Evolutionary conservation across 208 protist genomes (phyloP).

Genomic region (Leishmania arabica): DNA sequence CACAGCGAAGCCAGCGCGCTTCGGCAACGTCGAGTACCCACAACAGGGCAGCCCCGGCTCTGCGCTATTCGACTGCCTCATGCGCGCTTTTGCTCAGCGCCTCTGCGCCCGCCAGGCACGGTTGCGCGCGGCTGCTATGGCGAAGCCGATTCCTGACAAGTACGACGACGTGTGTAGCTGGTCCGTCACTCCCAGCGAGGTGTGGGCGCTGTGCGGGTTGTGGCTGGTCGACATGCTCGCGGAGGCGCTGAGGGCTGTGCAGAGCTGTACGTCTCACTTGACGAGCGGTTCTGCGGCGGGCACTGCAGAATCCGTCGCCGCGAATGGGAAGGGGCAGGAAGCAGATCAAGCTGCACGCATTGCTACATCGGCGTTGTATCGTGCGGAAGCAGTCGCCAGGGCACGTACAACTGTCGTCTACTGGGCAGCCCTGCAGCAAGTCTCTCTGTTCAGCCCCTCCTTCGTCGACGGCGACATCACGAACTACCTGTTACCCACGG

Average conservation of each 20-base stretch:
- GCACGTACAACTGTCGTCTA: constrained; percentile 73
- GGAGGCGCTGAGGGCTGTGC: constrained; percentile 34
- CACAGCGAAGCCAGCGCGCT: constrained; percentile 18
- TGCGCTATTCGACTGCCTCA: constrained; percentile 54
- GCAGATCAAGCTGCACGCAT: background rate
- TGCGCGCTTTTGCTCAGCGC: constrained; percentile 52
- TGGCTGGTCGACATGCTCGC: constrained; percentile 69
- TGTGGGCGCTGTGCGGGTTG: constrained; percentile 73
- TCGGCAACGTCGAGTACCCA: constrained; percentile 75
- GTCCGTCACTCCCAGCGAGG: constrained; percentile 66
- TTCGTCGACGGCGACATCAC: constrained; percentile 84
- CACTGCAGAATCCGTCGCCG: background rate
- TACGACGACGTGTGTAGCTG: constrained; percentile 57
- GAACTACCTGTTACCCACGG: constrained; percentile 43
- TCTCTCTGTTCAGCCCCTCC: constrained; percentile 84
- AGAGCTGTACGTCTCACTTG: constrained; percentile 4
- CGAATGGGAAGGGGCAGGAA: background rate
- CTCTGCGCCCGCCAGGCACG: constrained; percentile 40
- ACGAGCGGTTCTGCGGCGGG: background rate
- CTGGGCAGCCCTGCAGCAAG: constrained; percentile 77
- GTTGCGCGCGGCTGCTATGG: constrained; percentile 12
- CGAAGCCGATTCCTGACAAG: constrained; percentile 23
- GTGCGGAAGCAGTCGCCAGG: constrained; percentile 36
- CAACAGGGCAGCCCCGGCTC: constrained; percentile 15
- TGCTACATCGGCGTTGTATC: background rate